Base-by-base conservation (phyloP, 495 filamentous ascomycete species). In the Penicillium coprophilum region DNA sequence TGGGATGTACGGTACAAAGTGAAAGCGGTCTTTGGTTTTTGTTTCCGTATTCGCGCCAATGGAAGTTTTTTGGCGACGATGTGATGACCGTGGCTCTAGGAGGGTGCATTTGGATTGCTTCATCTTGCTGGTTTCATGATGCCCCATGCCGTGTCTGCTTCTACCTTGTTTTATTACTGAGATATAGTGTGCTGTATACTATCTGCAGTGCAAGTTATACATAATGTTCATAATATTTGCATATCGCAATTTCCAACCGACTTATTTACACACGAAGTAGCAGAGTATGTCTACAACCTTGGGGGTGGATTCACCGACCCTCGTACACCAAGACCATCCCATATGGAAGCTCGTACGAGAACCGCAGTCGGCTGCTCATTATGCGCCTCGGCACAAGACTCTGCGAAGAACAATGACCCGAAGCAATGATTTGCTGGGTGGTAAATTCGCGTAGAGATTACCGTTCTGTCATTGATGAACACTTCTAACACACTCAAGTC, bases 401-500 rank as follows among this genome's bases (percentile, higher is more conserved):
- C 59, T 4, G 70, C 72, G 47, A 68, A 71, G 51, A 71, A 75
- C 0, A 55, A 45, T 4, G 71, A 21, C n/a, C 59, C 57, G 10
- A 41, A 57, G 27, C 58, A 59, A 15, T 27, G 38, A 41, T 62
- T 59, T 12, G 47, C 55, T 8, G 58, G 53, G 8, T 58, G 30
- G 46, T 74, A 76, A 2, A 77, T 60, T 0, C 74, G 64, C 2
- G 73, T 77, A 0, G 71, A 67, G 15, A 77, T 70, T 24, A 62
- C 70, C 4, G 70, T 74, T 20, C 74, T 58, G 15, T 67, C 66
- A 45, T 77, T 77, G 1, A 74, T 66, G 21, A 77, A 76, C 3
- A 77, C 68, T 47, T 77, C 72, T 7, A 76, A 45, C 15, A 77
- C 73, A 32, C 68, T 73, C 20, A 24, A 56, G 32, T 77, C 73